Evolutionary conservation across 2,329 filamentous ascomycete genomes (phyloP).

Genomic region (Colletotrichum incanum): DNA sequence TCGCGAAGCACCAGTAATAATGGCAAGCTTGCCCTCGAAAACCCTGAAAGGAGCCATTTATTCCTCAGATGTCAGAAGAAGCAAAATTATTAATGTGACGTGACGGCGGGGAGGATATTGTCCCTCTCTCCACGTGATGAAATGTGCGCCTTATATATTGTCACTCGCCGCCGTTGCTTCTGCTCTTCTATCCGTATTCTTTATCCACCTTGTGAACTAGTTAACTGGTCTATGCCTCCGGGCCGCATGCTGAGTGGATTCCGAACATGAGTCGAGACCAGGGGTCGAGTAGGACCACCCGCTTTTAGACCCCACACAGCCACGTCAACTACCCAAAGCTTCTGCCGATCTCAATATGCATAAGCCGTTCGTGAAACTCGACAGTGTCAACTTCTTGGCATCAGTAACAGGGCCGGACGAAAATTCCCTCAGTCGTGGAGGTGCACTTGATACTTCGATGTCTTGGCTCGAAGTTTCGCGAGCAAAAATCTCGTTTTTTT

Average conservation of each 20-base stretch:
- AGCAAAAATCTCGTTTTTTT: background rate
- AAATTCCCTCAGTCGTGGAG: slow-evolving; percentile 5
- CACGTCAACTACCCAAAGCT: slow-evolving; percentile 25
- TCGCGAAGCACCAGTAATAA: slow-evolving; percentile 85
- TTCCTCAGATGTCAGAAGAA: slow-evolving; percentile 20
- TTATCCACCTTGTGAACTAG: slow-evolving; percentile 11
- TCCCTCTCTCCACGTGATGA: slow-evolving; percentile 30
- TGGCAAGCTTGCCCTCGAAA: slow-evolving; percentile 81
- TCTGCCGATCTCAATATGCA: slow-evolving; percentile 35
- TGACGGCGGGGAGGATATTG: slow-evolving; percentile 10
- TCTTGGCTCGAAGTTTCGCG: background rate
- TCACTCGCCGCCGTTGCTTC: background rate
- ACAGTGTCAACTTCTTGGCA: background rate
- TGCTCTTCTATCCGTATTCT: background rate
- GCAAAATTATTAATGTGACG: slow-evolving; percentile 17
- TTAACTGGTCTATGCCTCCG: slow-evolving; percentile 3
- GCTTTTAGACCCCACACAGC: slow-evolving; percentile 27
- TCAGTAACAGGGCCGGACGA: background rate
- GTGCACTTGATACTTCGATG: too few species aligned
- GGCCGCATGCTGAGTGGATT: slow-evolving; percentile 28
- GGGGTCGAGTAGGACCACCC: slow-evolving; percentile 21
- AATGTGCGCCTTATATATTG: slow-evolving; percentile 32
- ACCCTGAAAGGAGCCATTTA: slow-evolving; percentile 54
- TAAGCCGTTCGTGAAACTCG: slow-evolving; percentile 16
- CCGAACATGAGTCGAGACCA: background rate